phyloP scores from a whole-genome alignment of 257 asterid genomes.

The Solanum arcanum region DNA sequence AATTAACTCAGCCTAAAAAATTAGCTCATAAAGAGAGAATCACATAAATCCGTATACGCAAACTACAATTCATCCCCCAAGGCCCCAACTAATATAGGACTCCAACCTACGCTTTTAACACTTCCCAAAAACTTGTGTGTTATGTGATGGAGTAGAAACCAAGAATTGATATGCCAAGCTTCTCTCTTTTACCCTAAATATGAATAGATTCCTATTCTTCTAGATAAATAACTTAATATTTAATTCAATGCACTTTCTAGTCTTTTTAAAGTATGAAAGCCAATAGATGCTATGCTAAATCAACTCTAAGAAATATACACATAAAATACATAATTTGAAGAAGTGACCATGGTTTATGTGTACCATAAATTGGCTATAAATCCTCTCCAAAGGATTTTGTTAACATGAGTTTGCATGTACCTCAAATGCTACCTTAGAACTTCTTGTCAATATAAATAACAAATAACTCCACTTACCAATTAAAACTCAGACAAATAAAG shows the following conservation, averaged over 20 bases:
- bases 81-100: background rate
- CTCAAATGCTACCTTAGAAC: background rate
- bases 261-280: background rate
- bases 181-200: background rate
- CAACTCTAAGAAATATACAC: background rate
- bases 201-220: background rate
- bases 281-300: background rate
- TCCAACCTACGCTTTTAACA: background rate
- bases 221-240: background rate
- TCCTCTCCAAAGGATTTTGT: background rate
- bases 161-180: background rate
- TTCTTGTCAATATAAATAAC: background rate
- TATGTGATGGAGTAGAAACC: background rate
- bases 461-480: background rate
- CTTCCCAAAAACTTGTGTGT: background rate
- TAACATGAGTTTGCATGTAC: background rate
- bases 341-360: background rate
- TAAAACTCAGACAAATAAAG: background rate
- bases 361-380: background rate
- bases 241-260: background rate
- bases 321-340: background rate
- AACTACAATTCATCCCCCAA: too few species aligned
- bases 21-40: too few species aligned
- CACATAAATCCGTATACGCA: accelerated
- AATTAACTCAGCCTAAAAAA: background rate